Evolutionary conservation across 2,329 filamentous ascomycete species (phyloP), one percentile per base, ranked within the genome.

Genomic region (Ilyonectria destructans): DNA sequence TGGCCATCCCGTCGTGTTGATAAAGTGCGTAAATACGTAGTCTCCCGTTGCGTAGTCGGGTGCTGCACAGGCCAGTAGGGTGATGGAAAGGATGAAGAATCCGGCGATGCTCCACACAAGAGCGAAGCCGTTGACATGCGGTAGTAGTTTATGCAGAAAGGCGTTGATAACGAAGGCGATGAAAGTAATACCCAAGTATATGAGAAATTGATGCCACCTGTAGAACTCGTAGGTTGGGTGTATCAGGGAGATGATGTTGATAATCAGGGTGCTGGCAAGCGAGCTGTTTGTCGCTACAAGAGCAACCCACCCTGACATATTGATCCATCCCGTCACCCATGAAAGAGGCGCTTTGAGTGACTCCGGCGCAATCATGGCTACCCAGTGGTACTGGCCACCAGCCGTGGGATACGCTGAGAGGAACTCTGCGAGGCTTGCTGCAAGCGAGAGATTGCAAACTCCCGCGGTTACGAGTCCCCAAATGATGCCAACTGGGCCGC

Each of bases 321-420:
- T 91, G 77, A 91, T 92, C 90, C 91, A 93, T 6, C 77, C 79
- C 0, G 77, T 80, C 0, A 79, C 65, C 78, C 78, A 80, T 3
- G 79, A 80, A 1, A 80, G 63, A 0, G 71, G 65, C 1, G 68
- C 66, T 43, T 73, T 75, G 1, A 75, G 51, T 1, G 73, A 71
- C 0, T 37, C 49, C 0, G 73, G 73, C 0, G 73, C 69, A 49
- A 75, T 71, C 4, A 68, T 74, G n/a, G 91, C 90, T 1, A 91
- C 91, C 91, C 91, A 93, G 77, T 93, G 90, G 70, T 93, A 93
- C 78, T 91, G 86, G 4, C 88, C 90, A 68, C 87, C 87, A 4
- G 87, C 87, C 0, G 84, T 86, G 1, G 84, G 84, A 52, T 89
- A 92, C 1, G 89, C 89, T 0, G 89, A 91, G 6, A 92, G 82